Percentiles rank a stretch among this genome's conserved stretches.
Conservation (phyloP, 2,329 filamentous ascomycete species). For the Geosmithia morbida region DNA sequence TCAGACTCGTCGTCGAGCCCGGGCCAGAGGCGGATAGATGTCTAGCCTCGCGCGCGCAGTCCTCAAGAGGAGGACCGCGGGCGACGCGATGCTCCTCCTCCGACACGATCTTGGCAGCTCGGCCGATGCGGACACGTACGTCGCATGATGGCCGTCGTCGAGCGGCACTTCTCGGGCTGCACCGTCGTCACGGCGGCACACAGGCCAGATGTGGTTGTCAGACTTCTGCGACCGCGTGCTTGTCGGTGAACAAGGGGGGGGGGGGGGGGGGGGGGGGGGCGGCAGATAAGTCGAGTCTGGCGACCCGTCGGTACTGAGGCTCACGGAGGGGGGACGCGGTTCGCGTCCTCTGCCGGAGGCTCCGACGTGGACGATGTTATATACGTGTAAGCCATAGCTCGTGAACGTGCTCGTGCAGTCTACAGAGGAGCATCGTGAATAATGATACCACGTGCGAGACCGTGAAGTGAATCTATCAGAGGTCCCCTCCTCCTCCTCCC, state of each 20-base stretch:
- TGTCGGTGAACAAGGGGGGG: conserved; percentile 36
- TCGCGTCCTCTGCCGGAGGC: not conserved
- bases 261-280: too few relatives aligned
- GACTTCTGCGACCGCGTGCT: conserved; percentile 33
- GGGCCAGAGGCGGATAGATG: conserved; percentile 51
- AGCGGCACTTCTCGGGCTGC: conserved; percentile 20
- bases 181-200: conserved; percentile 41
- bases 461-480: too few relatives aligned
- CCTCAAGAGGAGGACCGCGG: conserved; percentile 18
- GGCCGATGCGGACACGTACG: conserved; percentile 26
- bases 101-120: conserved; percentile 28
- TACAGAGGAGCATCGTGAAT: too few relatives aligned
- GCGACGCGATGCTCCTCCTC: conserved; percentile 18
- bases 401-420: too few relatives aligned
- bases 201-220: conserved; percentile 32
- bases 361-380: not conserved
- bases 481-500: too few relatives aligned
- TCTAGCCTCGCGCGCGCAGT: conserved; percentile 48
- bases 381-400: too few relatives aligned
- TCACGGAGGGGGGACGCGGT: not conserved
- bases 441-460: too few relatives aligned
- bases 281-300: conserved; percentile 24
- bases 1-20: conserved; percentile 33
- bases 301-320: conserved; percentile 8
- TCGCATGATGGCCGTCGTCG: conserved; percentile 24